These are phyloP conservation scores for Saccharomyces hybrid DNA, from an alignment of 1,139 yeast species.

Conservation along the genomic window DNA sequence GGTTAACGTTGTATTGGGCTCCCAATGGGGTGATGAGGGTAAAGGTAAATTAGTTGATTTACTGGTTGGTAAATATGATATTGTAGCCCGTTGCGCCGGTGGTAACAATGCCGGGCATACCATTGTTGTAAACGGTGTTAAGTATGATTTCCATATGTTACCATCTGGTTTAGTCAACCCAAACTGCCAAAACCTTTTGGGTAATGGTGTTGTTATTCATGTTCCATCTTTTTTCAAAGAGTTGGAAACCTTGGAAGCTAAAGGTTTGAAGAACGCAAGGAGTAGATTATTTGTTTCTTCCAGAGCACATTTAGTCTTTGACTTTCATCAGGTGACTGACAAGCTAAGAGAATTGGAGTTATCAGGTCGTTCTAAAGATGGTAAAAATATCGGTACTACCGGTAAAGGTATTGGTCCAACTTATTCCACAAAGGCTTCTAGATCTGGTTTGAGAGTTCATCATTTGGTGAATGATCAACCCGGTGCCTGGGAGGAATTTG, in stretches of 20 bases:
- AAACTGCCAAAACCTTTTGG: slow-evolving; percentile 79
- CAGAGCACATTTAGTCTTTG: slow-evolving; percentile 93
- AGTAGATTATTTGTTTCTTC: slow-evolving; percentile 82
- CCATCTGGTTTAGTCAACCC: slow-evolving; percentile 96
- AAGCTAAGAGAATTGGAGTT: slow-evolving; percentile 91
- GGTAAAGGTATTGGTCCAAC: slow-evolving; percentile 99
- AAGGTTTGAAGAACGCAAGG: slow-evolving; percentile 65
- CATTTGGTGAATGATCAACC: slow-evolving; percentile 87
- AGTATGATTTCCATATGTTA: slow-evolving; percentile 96
- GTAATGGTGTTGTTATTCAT: slow-evolving; percentile 95
- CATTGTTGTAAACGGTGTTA: slow-evolving; percentile 78
- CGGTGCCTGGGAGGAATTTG: slow-evolving; percentile 90
- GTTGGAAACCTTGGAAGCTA: slow-evolving; percentile 67
- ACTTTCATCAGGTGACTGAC: slow-evolving; percentile 95
- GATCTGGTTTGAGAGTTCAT: slow-evolving; percentile 95
- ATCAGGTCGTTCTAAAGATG: slow-evolving; percentile 48
- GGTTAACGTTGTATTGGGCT: slow-evolving; percentile 76
- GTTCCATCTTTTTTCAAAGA: slow-evolving; percentile 90
- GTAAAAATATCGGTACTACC: slow-evolving; percentile 94
- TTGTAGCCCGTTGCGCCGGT: slow-evolving; percentile 98
- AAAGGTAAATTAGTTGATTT: slow-evolving; percentile 95
- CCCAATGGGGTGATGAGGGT: slow-evolving; percentile 99
- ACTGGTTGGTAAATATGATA: slow-evolving; percentile 87
- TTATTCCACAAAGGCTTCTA: slow-evolving; percentile 90
- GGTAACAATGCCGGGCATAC: slow-evolving; percentile 99